Evolutionary conservation across 164 flowering plant species (phyloP), one percentile per base, ranked within the genome.

Genomic region (Malania oleifera): DNA sequence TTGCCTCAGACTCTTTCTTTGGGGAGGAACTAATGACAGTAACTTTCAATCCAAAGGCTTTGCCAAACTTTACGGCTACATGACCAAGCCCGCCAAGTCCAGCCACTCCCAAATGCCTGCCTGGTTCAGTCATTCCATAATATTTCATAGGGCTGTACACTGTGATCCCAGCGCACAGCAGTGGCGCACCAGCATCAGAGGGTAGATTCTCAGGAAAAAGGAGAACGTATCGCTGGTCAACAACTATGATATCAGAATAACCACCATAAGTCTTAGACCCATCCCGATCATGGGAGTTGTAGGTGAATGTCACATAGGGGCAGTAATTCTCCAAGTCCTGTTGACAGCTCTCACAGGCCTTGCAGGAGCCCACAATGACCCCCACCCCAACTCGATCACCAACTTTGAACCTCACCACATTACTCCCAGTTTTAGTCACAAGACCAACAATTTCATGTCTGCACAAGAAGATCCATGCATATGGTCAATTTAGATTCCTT

Each of bases 41-140:
- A 31, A 79, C 82, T 56, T 75, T 75, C 50, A 72, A 47, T 27
- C 84, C 84, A 63, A 82, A 80, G 28, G 87, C 82, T 62, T 82
- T 80, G 1, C 69, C 87, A 26, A 80, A 24, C 52, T 80, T 82
- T 2, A 82, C 80, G 50, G 87, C 87, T 34, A 80, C 66, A 64
- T 82, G 87, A 52, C 87, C 87, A 44, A 82, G 78, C 5, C 87
- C 87, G 38, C 84, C 87, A n/a, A 82, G 77, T 18, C 87, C 87
- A 1, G 59, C 74, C n/a, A 82, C 76, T 23, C 87, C 87, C 61
- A 82, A 47, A 65, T 74, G 79, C 64, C 70, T 75, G 1, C 87
- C 84, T 7, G 78, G 61, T 56, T 71, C 68, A 15, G 59, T 67
- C 77, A 82, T 69, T 19, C 79, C 80, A 62, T 79, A 77, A 34